Evolutionary conservation across 2,329 filamentous ascomycete species (phyloP).

Genomic region (Colletotrichum sp.): DNA sequence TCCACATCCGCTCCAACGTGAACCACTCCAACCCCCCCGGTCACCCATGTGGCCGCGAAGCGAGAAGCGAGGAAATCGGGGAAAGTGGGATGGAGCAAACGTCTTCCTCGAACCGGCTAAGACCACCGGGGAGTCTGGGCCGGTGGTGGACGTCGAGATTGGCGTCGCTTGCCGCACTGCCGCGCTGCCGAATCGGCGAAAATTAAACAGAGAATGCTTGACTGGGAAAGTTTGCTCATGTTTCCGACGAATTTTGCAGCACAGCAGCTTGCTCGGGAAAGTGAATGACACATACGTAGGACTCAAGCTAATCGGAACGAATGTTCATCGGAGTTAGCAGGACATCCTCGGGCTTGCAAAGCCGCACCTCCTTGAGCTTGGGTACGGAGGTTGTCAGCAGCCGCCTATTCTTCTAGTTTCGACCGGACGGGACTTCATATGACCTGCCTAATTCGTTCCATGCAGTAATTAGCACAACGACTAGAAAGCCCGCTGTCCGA

Average conservation of each 20-base stretch:
- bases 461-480: not conserved
- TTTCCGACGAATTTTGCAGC: not conserved
- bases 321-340: not conserved
- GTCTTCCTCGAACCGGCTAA: not conserved
- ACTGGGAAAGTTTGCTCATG: not conserved
- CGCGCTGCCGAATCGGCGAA: constrained; percentile 13
- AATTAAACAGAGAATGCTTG: not conserved
- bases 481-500: not conserved
- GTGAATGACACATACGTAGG: not conserved
- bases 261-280: not conserved
- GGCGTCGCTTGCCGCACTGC: not conserved
- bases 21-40: not conserved
- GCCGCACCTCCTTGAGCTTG: not conserved
- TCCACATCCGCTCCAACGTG: constrained; percentile 14
- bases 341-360: not conserved
- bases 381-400: not conserved
- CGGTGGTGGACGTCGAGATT: not conserved
- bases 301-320: not conserved
- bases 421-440: not conserved
- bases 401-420: not conserved
- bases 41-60: not conserved
- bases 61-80: not conserved
- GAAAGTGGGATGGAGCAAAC: not conserved
- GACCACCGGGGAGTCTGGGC: not conserved
- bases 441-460: not conserved